A percentile compares a stretch with the other conserved stretches of the same genome.
These are phyloP conservation scores for Naegleria fowleri DNA, from an alignment of 208 protist genomes.

Conservation along the genomic window DNA sequence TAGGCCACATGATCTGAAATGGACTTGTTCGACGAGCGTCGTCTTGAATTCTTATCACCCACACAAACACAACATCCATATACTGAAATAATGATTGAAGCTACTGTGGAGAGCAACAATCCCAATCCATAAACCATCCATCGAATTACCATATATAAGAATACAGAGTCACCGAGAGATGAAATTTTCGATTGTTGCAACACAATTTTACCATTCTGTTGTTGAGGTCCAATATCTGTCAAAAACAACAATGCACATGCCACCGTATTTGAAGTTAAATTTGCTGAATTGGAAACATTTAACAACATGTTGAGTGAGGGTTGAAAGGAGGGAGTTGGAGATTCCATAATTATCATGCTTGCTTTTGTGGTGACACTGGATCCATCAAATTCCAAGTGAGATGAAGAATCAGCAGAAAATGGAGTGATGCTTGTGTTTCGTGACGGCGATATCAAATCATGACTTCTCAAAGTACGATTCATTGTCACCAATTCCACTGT, in stretches of 20 bases:
- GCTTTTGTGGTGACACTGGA: too few species aligned
- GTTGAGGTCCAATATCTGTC: not conserved
- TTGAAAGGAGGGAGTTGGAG: too few species aligned
- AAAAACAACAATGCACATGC: not conserved
- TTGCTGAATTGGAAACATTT: too few species aligned
- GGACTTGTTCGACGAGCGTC: not conserved
- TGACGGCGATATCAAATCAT: too few species aligned
- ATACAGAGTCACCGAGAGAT: not conserved
- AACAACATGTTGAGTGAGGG: too few species aligned
- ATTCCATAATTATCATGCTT: too few species aligned
- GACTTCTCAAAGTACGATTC: not conserved
- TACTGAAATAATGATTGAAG: not conserved
- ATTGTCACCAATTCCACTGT: not conserved
- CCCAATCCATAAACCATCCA: not conserved
- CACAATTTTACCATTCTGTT: not conserved
- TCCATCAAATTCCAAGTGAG: too few species aligned
- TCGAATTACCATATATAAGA: not conserved
- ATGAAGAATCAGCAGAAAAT: too few species aligned
- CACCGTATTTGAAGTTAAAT: too few species aligned
- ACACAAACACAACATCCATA: not conserved
- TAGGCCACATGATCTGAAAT: not conserved
- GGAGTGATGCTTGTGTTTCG: too few species aligned
- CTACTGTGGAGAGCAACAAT: not conserved
- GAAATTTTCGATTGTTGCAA: not conserved
- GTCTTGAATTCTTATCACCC: not conserved